Conservation (phyloP, 2,329 filamentous ascomycete genomes). For the Pestalotiopsis sp. region DNA sequence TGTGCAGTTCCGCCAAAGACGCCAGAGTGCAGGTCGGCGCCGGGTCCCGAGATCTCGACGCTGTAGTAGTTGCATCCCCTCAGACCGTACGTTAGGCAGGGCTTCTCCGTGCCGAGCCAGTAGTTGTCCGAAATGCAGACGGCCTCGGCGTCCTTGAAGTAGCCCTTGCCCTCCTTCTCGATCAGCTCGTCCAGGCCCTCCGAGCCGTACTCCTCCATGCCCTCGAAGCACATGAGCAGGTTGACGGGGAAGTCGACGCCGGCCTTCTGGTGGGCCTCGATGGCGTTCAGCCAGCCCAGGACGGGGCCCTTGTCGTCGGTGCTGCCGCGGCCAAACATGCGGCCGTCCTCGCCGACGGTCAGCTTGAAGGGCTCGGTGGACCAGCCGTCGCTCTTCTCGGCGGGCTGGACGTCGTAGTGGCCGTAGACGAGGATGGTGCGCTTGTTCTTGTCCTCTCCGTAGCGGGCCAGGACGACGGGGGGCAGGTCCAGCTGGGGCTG, state of each 20-base stretch:
- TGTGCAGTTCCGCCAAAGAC: constrained; percentile 96
- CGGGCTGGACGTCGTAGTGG: constrained; percentile 98
- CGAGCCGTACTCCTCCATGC: constrained; percentile 98
- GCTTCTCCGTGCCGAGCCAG: constrained; percentile 99
- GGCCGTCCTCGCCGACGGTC: constrained; percentile 82
- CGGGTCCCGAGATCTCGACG: constrained; percentile 86
- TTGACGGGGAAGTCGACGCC: constrained; percentile 96
- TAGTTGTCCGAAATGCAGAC: constrained; percentile 99
- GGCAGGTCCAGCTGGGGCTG: constrained; percentile 90
- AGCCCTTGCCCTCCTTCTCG: constrained; percentile 85
- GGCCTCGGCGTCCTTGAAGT: constrained; percentile 92
- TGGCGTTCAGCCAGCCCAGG: constrained; percentile 95
- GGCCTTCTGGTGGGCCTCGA: constrained; percentile 95
- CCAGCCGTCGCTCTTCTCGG: constrained; percentile 92
- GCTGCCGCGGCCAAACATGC: constrained; percentile 94
- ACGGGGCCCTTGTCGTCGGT: constrained; percentile 99
- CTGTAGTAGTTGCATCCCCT: constrained; percentile 98
- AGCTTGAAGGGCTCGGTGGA: constrained; percentile 91
- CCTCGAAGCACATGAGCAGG: constrained; percentile 98
- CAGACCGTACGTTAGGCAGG: constrained; percentile 95
- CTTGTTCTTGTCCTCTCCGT: constrained; percentile 91
- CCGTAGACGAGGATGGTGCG: constrained; percentile 95
- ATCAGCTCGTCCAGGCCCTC: constrained; percentile 97
- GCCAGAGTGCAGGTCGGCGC: constrained; percentile 91
- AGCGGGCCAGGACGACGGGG: constrained; percentile 88